Evolutionary conservation across 129 eudicot species (phyloP), one percentile per base, ranked within the genome.

Genomic region (Logfia minima): DNA sequence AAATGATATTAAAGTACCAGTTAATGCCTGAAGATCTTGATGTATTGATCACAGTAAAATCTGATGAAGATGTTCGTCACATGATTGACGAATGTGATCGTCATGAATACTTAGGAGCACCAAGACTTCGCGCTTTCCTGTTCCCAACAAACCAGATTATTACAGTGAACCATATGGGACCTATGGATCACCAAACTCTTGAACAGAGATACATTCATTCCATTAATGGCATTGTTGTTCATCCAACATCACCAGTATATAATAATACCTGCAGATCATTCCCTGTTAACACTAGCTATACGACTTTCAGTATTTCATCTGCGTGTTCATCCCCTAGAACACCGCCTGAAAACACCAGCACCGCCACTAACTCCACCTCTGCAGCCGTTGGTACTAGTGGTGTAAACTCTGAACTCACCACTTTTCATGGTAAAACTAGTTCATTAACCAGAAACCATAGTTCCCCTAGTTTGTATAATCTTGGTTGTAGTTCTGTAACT

Each of bases 1-100:
- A 93, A 23, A 85, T 87, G 89, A 62, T 85, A 48, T 91, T 93
- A 72, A 93, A 90, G 79, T 90, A 93, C 84, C 95, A 88, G 67
- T 35, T 90, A 9, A 71, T 60, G 16, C 48, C 53, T 45, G 53
- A 45, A 45, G 53, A 58, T 58, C 63, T 13, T 53, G 22, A 53
- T 4, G 60, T 53, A 53, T 53, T 19, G 8, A 19, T 53, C 2
- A 53, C 87, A 0, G 97, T 93, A 51, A 93, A 87, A 84, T 75
- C 91, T 1, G 88, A 90, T 32, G 97, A 93, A 66, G 98, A 93
- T 80, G 70, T 93, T 17, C 82, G 89, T 65, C 87, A 87, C 77
- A 88, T 89, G 97, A 74, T 88, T 5, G 96, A 87, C 7, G 98
- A 93, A 75, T 81, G 84, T 35, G 88, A 87, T 73, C 85, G 84